Conservation (phyloP, 805 yeast species). For the Yarrowia osloensis region DNA sequence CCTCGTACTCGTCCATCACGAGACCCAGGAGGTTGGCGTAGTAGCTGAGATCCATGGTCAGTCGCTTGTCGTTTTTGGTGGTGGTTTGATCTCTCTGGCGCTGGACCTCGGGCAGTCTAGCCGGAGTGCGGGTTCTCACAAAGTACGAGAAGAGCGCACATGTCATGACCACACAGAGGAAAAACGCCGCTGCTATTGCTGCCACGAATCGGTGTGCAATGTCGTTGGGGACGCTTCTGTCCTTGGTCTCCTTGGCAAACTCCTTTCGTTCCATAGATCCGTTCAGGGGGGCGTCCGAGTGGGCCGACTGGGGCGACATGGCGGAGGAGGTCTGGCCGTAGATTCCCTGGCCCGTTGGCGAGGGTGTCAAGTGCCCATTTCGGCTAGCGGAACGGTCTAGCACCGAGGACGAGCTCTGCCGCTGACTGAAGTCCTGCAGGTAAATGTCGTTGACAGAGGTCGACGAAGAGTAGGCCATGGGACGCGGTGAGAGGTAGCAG, state of each 20-base stretch:
- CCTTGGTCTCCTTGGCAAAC: not conserved
- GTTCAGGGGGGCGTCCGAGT: not conserved
- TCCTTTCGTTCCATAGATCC: not conserved
- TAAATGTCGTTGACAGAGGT: conserved; percentile 29
- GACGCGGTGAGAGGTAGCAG: not conserved
- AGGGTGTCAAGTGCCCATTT: conserved; percentile 19
- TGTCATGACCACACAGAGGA: conserved; percentile 25
- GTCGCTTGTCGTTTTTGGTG: conserved; percentile 42
- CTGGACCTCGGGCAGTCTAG: conserved; percentile 34
- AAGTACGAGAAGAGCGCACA: conserved; percentile 15
- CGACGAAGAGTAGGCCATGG: conserved; percentile 26
- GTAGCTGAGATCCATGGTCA: conserved; percentile 61
- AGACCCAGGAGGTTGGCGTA: conserved; percentile 66
- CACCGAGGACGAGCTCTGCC: conserved; percentile 36
- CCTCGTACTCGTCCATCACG: conserved; percentile 57
- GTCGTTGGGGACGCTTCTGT: conserved; percentile 1
- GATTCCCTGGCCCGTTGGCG: not conserved
- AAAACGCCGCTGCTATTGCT: conserved; percentile 6
- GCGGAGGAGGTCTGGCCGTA: not conserved
- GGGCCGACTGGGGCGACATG: conserved; percentile 15
- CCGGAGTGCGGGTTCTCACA: not conserved
- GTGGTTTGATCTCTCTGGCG: conserved; percentile 37
- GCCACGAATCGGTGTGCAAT: conserved; percentile 3
- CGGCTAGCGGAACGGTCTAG: conserved; percentile 32
- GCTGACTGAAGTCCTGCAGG: conserved; percentile 35